These are phyloP conservation scores for Corniculantispora saksenae DNA, from an alignment of 2,329 filamentous ascomycete species.

Conservation along the genomic window DNA sequence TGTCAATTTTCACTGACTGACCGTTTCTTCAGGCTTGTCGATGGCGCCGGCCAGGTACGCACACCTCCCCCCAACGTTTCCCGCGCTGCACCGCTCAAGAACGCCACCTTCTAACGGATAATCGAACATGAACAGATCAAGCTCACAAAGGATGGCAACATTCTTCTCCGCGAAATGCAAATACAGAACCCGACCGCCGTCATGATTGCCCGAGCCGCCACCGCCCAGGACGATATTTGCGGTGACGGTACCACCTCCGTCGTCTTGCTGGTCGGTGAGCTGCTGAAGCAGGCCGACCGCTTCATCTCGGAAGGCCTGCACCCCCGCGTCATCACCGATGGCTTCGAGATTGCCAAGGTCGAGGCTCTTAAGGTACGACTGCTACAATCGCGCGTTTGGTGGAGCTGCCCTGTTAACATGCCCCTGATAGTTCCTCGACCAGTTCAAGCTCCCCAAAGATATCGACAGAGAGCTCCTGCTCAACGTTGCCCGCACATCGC, in stretches of 20 bases:
- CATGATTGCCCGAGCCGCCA: constrained; percentile 80
- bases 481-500: constrained; percentile 88
- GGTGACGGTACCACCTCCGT: constrained; percentile 98
- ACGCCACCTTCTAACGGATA: constrained; percentile 20
- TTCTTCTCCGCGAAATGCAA: constrained; percentile 78
- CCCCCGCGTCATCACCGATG: constrained; percentile 93
- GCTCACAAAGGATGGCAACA: constrained; percentile 97
- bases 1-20: constrained; percentile 28
- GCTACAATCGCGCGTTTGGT: constrained; percentile 7
- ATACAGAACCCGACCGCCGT: constrained; percentile 98
- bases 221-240: constrained; percentile 96
- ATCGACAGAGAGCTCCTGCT: constrained; percentile 93
- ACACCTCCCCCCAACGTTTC: constrained; percentile 24
- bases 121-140: constrained; percentile 70
- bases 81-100: constrained; percentile 28
- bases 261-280: constrained; percentile 90
- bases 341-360: constrained; percentile 93
- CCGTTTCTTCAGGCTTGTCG: constrained; percentile 57
- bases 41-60: constrained; percentile 67
- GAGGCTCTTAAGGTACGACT: constrained; percentile 77
- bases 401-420: background rate
- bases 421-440: constrained; percentile 76
- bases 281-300: constrained; percentile 95
- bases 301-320: constrained; percentile 97
- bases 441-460: constrained; percentile 85